Percentiles rank a stretch among this genome's conserved stretches.
These are phyloP conservation scores for Auriscalpium microsporum DNA, from an alignment of 768 basidiomycete species.

Conservation along the genomic window DNA sequence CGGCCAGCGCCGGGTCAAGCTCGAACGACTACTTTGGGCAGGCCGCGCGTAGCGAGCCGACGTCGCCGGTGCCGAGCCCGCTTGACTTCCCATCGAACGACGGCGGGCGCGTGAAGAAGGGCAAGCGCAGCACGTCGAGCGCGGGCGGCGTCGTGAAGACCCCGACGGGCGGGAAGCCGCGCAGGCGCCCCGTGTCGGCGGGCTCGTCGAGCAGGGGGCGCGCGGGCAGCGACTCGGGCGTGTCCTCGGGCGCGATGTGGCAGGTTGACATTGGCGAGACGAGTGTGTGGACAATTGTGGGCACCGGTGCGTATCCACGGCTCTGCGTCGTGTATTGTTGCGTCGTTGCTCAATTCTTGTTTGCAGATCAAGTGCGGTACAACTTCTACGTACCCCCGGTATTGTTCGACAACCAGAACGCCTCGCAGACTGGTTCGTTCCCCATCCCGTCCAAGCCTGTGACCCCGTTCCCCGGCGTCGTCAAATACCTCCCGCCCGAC, in stretches of 20 bases:
- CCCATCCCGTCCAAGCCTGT: conserved; percentile 76
- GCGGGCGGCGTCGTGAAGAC: conserved; percentile 50
- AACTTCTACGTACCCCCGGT: conserved; percentile 89
- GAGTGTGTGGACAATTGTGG: conserved; percentile 91
- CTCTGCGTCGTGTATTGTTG: conserved; percentile 2
- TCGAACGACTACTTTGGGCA: conserved; percentile 57
- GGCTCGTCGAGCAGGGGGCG: conserved; percentile 38
- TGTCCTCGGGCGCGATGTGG: conserved; percentile 76
- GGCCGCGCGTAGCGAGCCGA: conserved; percentile 53
- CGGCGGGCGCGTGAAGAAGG: conserved; percentile 76
- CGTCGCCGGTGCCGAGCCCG: conserved; percentile 45
- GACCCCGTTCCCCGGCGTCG: conserved; percentile 79
- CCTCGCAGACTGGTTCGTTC: conserved; percentile 63
- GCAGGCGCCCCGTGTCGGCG: conserved; percentile 72
- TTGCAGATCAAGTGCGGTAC: conserved; percentile 79
- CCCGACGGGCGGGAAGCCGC: conserved; percentile 44
- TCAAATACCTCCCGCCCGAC: conserved; percentile 87
- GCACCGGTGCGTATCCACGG: conserved; percentile 53
- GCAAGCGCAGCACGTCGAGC: conserved; percentile 69
- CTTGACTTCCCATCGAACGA: conserved; percentile 71
- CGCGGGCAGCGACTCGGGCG: conserved; percentile 56
- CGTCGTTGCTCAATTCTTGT: conserved; percentile 6
- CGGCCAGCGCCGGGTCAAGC: conserved; percentile 36
- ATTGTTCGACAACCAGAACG: conserved; percentile 72
- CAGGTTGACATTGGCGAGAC: conserved; percentile 90